These are phyloP conservation scores for Selaginella moellendorffii DNA, from an alignment of 75 land plant species.

Conservation along the genomic window DNA sequence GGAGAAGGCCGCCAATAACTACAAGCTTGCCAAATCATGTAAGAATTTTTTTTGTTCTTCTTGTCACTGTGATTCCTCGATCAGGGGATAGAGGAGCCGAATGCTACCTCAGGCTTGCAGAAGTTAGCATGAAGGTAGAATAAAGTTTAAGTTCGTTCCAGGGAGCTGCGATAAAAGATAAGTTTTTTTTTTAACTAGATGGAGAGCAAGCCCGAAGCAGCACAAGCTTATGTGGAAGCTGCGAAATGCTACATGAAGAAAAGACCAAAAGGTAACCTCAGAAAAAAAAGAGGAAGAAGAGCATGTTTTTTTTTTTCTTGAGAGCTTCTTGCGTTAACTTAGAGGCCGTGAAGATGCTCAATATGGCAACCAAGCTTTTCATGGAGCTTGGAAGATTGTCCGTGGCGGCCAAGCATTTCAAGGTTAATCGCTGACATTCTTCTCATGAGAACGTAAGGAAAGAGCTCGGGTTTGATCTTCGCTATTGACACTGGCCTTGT, in stretches of 20 bases:
- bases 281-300: too few species aligned
- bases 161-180: too few species aligned
- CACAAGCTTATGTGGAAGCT: slow-evolving; percentile 62
- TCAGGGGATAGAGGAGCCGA: slow-evolving; percentile 5
- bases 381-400: slow-evolving; percentile 73
- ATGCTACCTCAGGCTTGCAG: slow-evolving; percentile 3
- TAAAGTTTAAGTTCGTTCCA: not conserved
- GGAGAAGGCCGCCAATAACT: slow-evolving; percentile 8
- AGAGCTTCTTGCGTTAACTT: slow-evolving; percentile 6
- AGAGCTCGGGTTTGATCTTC: too few species aligned
- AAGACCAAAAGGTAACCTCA: slow-evolving; percentile 30
- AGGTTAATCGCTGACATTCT: slow-evolving; percentile 46
- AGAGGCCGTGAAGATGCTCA: slow-evolving; percentile 52
- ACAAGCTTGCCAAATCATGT: slow-evolving; percentile 12
- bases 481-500: too few species aligned
- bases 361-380: slow-evolving; percentile 42
- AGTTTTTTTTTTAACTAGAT: slow-evolving; percentile 25
- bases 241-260: slow-evolving; percentile 64
- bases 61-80: not conserved
- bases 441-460: too few species aligned
- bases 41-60: not conserved
- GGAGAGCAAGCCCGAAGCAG: slow-evolving; percentile 87
- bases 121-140: slow-evolving; percentile 4
- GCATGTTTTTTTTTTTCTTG: not conserved
- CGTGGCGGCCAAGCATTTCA: slow-evolving; percentile 73